Evolutionary conservation across 2,329 filamentous ascomycete genomes (phyloP), one percentile per base, ranked within the genome.

Genomic region (Periconia sp.): DNA sequence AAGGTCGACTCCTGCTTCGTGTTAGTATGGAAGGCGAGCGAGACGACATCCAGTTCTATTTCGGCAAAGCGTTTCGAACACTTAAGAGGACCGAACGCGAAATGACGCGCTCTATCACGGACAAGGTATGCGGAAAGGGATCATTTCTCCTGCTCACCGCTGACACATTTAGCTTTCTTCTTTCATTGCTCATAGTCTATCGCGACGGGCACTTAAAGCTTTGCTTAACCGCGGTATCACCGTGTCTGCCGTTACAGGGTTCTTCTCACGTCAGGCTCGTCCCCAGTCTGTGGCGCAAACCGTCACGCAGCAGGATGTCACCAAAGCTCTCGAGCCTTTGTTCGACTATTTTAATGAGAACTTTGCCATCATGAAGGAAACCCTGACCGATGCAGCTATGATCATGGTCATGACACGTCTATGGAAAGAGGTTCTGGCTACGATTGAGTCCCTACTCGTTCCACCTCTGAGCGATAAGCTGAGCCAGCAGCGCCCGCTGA

Each of bases 1-100:
- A 99, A 73, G 94, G 94, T 8, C 85, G 93, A 47, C 76, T 99
- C 31, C 77, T 99, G 53, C 84, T 99, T 49, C 85, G 93, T 58
- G 92, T 99, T 49, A 97, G 92, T 70, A 99, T 99, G 94, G 94
- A 99, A 76, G 94, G 94, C 48, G 94, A 99, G 76, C 85, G 94
- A 58, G 94, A 99, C 70, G 94, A 99, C 70, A 99, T 99, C 54
- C 91, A 97, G 67, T 99, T 99, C 74, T 93, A 97, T 69, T 97
- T 97, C 74, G 94, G 92, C 64, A 97, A 97, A 76, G 90, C 94
- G 23, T 99, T 99, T 78, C 85, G 94, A 45, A 91, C 93, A 55
- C 81, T 99, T 63, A 97, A 97, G 80, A 86, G 94, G 61, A 96
- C 93, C 0, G 93, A 99, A 77, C 85, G 93, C 66, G 94, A 99